Conservation (phyloP, 108 stramenopile species). For the Bacterosira constricta region DNA sequence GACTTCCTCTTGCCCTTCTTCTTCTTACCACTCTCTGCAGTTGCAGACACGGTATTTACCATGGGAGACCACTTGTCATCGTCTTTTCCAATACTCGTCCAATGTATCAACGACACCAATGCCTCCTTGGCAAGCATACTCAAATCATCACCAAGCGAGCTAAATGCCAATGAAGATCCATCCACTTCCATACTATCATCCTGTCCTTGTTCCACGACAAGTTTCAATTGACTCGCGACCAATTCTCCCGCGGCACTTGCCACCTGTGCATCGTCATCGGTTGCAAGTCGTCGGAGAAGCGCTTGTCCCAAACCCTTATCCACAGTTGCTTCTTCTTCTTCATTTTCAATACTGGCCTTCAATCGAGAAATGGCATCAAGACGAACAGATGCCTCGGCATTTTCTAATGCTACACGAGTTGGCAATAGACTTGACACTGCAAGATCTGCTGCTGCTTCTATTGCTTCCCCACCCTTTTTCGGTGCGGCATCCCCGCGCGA, state of each 20-base stretch:
- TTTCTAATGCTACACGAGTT: conserved; percentile 73
- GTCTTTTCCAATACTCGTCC: conserved; percentile 38
- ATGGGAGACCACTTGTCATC: conserved; percentile 29
- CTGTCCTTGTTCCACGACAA: neutral
- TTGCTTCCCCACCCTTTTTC: neutral
- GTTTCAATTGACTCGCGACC: conserved; percentile 32
- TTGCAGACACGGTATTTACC: neutral
- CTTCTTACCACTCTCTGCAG: neutral
- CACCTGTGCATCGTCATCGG: conserved; percentile 61
- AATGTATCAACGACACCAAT: conserved; percentile 37
- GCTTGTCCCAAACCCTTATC: conserved; percentile 47
- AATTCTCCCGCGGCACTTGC: conserved; percentile 59
- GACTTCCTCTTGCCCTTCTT: neutral
- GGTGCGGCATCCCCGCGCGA: neutral
- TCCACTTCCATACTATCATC: neutral
- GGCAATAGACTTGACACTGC: conserved; percentile 52
- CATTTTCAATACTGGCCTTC: conserved; percentile 14
- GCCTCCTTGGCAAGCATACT: conserved; percentile 19
- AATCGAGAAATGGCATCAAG: conserved; percentile 61
- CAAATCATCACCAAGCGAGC: conserved; percentile 25
- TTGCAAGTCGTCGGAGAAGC: conserved; percentile 60
- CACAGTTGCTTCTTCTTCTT: conserved; percentile 10
- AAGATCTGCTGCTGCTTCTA: conserved; percentile 3
- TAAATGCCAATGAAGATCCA: neutral
- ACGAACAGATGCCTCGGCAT: conserved; percentile 64